Evolutionary conservation across 2,329 filamentous ascomycete genomes (phyloP).

Genomic region (Xylaria arbuscula): DNA sequence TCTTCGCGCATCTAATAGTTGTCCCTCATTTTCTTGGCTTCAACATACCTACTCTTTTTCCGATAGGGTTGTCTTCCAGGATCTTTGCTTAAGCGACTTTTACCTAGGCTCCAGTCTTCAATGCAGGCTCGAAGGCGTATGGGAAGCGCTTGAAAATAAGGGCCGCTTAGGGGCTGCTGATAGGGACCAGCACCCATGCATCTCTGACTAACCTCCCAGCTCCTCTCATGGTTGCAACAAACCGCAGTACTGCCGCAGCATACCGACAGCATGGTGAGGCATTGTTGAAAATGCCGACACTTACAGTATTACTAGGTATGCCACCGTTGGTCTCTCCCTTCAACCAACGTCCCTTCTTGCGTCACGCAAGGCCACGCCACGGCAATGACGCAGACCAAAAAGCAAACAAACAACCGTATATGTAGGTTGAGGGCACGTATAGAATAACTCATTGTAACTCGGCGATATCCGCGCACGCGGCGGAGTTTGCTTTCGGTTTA

Average conservation of each 20-base stretch:
- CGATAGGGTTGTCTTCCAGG: too few relatives aligned
- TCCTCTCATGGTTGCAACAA: not conserved
- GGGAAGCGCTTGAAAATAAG: not conserved
- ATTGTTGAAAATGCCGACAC: not conserved
- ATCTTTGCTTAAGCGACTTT: too few relatives aligned
- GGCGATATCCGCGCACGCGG: constrained; percentile 16
- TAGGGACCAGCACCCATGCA: not conserved
- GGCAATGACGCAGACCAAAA: constrained; percentile 7
- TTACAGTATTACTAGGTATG: not conserved
- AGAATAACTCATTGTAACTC: not conserved
- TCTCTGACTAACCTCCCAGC: not conserved
- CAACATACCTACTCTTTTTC: too few relatives aligned
- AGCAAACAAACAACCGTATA: not conserved
- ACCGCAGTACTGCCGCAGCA: not conserved
- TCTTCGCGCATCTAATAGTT: too few relatives aligned
- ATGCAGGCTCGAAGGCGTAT: not conserved
- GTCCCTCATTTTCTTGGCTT: too few relatives aligned
- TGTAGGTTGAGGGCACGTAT: not conserved
- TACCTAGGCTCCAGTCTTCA: too few relatives aligned
- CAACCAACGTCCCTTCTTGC: constrained; percentile 7
- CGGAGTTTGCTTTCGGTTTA: constrained; percentile 26
- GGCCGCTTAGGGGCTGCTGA: not conserved
- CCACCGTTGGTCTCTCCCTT: not conserved
- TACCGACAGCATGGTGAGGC: not conserved
- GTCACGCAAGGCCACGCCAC: constrained; percentile 3